Conservation (phyloP, 352 stramenopile genomes). For the Phytophthora sp. region DNA sequence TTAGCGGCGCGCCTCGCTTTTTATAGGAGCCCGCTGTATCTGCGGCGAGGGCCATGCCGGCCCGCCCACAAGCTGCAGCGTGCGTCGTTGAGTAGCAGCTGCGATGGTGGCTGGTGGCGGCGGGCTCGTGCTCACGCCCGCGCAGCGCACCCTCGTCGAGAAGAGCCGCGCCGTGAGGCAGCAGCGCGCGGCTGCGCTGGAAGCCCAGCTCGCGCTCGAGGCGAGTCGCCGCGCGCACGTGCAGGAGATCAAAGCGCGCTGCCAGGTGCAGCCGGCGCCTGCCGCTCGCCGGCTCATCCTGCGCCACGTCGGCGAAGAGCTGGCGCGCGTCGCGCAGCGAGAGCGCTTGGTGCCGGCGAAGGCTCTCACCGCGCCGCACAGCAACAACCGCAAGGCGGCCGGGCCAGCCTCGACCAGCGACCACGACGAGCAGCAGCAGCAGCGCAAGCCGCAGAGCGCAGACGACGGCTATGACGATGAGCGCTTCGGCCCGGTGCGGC, state of each 20-base stretch:
- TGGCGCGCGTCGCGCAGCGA: constrained; percentile 51
- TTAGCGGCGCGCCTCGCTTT: constrained; percentile 10
- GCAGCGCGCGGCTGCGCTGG: constrained; percentile 41
- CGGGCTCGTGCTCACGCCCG: constrained; percentile 48
- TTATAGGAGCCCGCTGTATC: constrained; percentile 14
- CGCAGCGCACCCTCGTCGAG: constrained; percentile 56
- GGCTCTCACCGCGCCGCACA: neutral
- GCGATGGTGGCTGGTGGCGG: constrained; percentile 19
- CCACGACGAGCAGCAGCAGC: neutral
- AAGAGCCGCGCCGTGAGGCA: constrained; percentile 56
- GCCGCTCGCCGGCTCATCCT: constrained; percentile 53
- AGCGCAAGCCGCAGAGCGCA: neutral
- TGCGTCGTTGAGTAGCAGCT: neutral
- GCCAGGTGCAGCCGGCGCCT: constrained; percentile 22
- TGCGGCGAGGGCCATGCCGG: neutral
- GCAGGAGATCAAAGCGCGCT: constrained; percentile 42
- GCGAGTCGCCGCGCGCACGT: constrained; percentile 28
- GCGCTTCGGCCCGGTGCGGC: constrained; percentile 52
- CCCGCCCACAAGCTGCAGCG: neutral
- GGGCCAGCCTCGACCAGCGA: neutral
- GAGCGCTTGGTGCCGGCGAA: constrained; percentile 19
- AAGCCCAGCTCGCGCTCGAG: constrained; percentile 45
- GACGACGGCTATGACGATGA: constrained; percentile 69
- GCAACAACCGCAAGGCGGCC: constrained; percentile 5
- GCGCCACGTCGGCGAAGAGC: constrained; percentile 66